Percentiles rank a stretch among this genome's conserved stretches.
Conservation (phyloP, 1,284 basidiomycete genomes). For the Entoloma clypeatum region DNA sequence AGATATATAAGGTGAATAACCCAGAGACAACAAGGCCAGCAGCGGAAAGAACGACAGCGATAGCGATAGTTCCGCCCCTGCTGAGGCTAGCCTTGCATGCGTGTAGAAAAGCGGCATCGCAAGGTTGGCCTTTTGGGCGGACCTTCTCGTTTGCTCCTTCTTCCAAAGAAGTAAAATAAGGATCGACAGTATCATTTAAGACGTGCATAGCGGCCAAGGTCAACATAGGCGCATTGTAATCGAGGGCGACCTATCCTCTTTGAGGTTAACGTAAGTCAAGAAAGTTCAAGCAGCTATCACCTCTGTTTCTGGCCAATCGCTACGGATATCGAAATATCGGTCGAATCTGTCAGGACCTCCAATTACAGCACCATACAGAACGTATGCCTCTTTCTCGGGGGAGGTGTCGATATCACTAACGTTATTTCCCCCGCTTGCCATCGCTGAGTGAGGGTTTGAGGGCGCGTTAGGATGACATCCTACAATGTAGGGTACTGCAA, state of each 20-base stretch:
- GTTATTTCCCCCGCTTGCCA: conserved; percentile 78
- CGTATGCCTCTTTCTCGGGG: conserved; percentile 67
- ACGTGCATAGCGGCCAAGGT: conserved; percentile 76
- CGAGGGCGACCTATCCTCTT: conserved; percentile 55
- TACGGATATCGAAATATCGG: conserved; percentile 79
- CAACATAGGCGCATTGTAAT: conserved; percentile 85
- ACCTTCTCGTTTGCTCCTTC: conserved; percentile 63
- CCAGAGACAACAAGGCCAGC: conserved; percentile 55
- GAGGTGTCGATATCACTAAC: conserved; percentile 67
- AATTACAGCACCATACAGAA: conserved; percentile 83
- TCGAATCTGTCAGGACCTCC: conserved; percentile 82
- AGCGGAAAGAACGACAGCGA: conserved; percentile 64
- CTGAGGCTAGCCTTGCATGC: conserved; percentile 54
- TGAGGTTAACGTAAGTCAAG: conserved; percentile 11
- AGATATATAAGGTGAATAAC: conserved; percentile 43
- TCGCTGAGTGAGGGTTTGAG: conserved; percentile 82
- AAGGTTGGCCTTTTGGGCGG: conserved; percentile 66
- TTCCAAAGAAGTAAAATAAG: conserved; percentile 70
- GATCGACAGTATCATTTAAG: conserved; percentile 66
- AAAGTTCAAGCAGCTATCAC: conserved; percentile 28
- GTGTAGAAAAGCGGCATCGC: conserved; percentile 64
- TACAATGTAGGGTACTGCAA: conserved; percentile 70
- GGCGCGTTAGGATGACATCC: conserved; percentile 89
- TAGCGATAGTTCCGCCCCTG: conserved; percentile 61
- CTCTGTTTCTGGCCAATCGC: conserved; percentile 80